These are phyloP conservation scores for Alternaria brassicae DNA, from an alignment of 2,329 filamentous ascomycete genomes.

Conservation along the genomic window DNA sequence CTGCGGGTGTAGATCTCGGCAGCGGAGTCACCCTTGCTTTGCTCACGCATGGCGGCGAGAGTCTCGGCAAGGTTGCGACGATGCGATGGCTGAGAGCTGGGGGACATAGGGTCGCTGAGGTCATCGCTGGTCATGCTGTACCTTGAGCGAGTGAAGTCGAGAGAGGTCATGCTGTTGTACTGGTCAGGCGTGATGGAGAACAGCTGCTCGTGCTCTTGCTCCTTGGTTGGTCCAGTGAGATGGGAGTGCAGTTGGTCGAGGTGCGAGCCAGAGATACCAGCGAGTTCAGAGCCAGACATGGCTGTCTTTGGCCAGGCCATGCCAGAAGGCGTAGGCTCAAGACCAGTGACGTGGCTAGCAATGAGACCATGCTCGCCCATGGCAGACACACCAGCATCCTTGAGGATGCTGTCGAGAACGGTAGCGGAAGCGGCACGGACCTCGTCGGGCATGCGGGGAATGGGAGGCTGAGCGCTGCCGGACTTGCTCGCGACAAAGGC, in stretches of 20 bases:
- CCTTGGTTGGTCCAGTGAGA: slow-evolving; percentile 69
- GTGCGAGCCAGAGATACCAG: slow-evolving; percentile 45
- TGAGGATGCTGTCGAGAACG: slow-evolving; percentile 80
- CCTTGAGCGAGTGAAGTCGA: slow-evolving; percentile 68
- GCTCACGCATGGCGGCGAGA: slow-evolving; percentile 76
- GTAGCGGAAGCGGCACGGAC: slow-evolving; percentile 79
- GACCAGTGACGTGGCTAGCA: slow-evolving; percentile 60
- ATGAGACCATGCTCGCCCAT: slow-evolving; percentile 50
- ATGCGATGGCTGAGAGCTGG: slow-evolving; percentile 58
- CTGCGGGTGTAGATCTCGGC: slow-evolving; percentile 93
- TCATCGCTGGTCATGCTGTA: slow-evolving; percentile 60
- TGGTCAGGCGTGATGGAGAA: slow-evolving; percentile 86
- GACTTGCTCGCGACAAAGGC: slow-evolving; percentile 94
- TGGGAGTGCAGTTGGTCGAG: slow-evolving; percentile 54
- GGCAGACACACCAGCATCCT: slow-evolving; percentile 71
- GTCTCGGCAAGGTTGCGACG: slow-evolving; percentile 81
- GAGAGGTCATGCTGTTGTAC: slow-evolving; percentile 83
- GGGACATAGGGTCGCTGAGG: slow-evolving; percentile 47
- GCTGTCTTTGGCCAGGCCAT: slow-evolving; percentile 49
- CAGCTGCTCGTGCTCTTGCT: slow-evolving; percentile 86
- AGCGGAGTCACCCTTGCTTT: slow-evolving; percentile 71
- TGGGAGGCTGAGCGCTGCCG: slow-evolving; percentile 71
- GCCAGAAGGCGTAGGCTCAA: slow-evolving; percentile 50
- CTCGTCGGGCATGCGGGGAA: slow-evolving; percentile 81
- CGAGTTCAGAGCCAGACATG: slow-evolving; percentile 47